Evolutionary conservation across 2,329 filamentous ascomycete species (phyloP), one percentile per base, ranked within the genome.

Genomic region (Zopfia rhizophila): DNA sequence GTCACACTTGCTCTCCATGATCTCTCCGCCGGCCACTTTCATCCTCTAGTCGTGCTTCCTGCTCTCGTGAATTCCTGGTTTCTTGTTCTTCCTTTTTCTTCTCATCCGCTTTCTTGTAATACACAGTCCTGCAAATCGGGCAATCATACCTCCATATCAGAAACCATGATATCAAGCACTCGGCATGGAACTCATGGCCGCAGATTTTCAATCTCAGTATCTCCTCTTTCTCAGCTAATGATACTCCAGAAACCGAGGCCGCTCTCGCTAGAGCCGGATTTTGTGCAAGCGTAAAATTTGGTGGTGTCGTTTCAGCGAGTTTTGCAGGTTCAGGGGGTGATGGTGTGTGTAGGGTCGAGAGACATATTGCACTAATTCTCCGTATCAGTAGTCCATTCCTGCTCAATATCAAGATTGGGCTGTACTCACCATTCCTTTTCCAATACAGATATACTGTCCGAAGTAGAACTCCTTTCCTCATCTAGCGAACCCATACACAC

Each of bases 91-190:
- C n/a, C n/a, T n/a, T n/a, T n/a, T n/a, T n/a, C n/a, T n/a, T n/a
- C n/a, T n/a, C n/a, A n/a, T n/a, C n/a, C n/a, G n/a, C n/a, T n/a
- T 29, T 30, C 25, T 33, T 28, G 31, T 56, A 63, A 38, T 62
- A 69, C 23, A 58, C 41, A 1, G 64, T 60, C 7, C 65, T 58
- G 39, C 65, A 69, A 3, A 68, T 61, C 1, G 66, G 66, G 45
- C 65, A 69, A 16, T 53, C 66, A 14, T 51, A 63, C 22, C 65
- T 67, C n/a, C 59, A 58, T 4, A 65, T 31, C 3, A 63, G 48
- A 6, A 60, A 62, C 65, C 65, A 69, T 0, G 63, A 66, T 6
- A 62, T 49, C 27, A 69, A 50, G 38, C 66, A 69, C 33, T 65
- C 59, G 13, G 59, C 51, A 38, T 69, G 66, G 47, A 66, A 69